phyloP scores from a whole-genome alignment of 1,284 basidiomycete genomes.

The Rhodotorula glutinis region DNA sequence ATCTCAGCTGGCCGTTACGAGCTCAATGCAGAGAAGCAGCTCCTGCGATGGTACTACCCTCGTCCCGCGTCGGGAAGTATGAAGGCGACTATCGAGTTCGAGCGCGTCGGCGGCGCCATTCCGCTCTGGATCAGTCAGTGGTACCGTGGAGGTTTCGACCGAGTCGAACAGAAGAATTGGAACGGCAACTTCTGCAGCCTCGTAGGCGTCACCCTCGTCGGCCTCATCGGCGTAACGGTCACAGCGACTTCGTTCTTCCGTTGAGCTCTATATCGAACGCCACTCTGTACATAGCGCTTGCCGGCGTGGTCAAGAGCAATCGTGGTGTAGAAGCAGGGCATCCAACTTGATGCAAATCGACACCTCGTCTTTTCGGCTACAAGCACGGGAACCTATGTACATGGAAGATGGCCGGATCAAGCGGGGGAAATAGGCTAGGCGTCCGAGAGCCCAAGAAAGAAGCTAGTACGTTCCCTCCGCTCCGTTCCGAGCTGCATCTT shows the following conservation, averaged over 20 bases:
- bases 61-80: conserved; percentile 54
- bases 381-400: not conserved
- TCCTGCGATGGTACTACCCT: conserved; percentile 79
- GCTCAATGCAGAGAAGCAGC: conserved; percentile 59
- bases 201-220: conserved; percentile 9
- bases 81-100: conserved; percentile 31
- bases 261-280: not conserved
- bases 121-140: conserved; percentile 37
- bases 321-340: not conserved
- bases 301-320: not conserved
- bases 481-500: not conserved
- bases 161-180: conserved; percentile 2
- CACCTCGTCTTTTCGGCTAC: not conserved
- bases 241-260: not conserved
- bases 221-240: not conserved
- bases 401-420: not conserved
- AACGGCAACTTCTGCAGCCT: conserved; percentile 4
- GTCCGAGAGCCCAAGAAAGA: not conserved
- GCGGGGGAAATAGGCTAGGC: not conserved
- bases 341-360: not conserved
- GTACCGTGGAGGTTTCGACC: conserved; percentile 22
- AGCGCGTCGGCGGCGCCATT: conserved; percentile 31
- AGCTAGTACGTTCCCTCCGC: not conserved
- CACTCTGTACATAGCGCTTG: not conserved
- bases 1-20: conserved; percentile 67